A percentile compares a stretch with the other conserved stretches of the same genome.
phyloP scores from a whole-genome alignment of 306 rosid species.

The Dryas alaskensis region DNA sequence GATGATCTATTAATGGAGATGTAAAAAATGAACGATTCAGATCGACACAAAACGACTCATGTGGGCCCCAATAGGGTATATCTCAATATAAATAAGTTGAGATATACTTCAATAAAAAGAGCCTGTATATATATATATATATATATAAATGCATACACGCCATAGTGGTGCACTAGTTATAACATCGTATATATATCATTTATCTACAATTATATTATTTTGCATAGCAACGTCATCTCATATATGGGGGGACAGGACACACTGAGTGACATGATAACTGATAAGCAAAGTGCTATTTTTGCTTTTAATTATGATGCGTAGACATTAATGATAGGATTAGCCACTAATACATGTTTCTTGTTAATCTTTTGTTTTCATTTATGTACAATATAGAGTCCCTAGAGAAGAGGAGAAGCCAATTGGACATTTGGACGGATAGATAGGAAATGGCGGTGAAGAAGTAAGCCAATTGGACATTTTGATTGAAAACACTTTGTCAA shows the following conservation, averaged over 20 bases:
- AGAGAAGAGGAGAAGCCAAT: conserved; percentile 2
- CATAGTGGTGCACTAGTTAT: too few relatives aligned
- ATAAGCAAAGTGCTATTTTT: neutral
- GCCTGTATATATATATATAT: too few relatives aligned
- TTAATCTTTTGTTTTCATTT: neutral
- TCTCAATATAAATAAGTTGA: too few relatives aligned
- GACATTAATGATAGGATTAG: conserved; percentile 20
- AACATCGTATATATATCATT: too few relatives aligned
- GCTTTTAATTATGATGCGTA: neutral
- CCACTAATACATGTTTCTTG: conserved; percentile 17
- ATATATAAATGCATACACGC: too few relatives aligned
- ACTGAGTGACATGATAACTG: neutral
- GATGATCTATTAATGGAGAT: too few relatives aligned
- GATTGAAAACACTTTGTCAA: too few relatives aligned
- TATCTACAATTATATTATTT: too few relatives aligned
- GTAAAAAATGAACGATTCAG: too few relatives aligned
- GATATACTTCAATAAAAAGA: too few relatives aligned
- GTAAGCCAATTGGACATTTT: neutral
- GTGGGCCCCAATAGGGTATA: too few relatives aligned
- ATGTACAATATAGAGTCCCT: neutral
- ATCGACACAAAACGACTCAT: too few relatives aligned
- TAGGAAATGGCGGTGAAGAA: conserved; percentile 12
- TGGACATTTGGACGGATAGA: conserved; percentile 27
- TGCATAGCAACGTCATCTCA: neutral
- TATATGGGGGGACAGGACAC: neutral